Evolutionary conservation across 495 filamentous ascomycete genomes (phyloP).

Genomic region (Penicillium mononematosum): DNA sequence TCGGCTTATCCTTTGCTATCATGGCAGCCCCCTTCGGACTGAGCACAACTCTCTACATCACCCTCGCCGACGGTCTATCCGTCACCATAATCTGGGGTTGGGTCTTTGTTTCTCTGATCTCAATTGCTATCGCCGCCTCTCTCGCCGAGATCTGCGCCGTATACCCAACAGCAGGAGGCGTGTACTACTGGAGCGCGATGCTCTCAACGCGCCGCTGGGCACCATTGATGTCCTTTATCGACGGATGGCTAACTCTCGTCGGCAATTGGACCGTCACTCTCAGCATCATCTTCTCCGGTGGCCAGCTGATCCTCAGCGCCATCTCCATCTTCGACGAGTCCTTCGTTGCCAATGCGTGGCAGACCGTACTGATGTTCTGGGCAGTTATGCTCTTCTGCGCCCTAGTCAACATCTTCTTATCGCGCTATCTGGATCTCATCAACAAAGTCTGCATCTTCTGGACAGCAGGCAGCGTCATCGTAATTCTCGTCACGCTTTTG

Average conservation of each 20-base stretch:
- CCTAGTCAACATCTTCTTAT: constrained; percentile 56
- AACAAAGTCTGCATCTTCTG: constrained; percentile 69
- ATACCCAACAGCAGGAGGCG: constrained; percentile 66
- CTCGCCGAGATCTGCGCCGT: constrained; percentile 76
- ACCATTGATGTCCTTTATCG: constrained; percentile 64
- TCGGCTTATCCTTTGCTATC: constrained; percentile 59
- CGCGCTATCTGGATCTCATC: constrained; percentile 59
- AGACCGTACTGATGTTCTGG: constrained; percentile 66
- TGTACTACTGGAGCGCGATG: constrained; percentile 77
- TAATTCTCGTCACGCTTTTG: constrained; percentile 58
- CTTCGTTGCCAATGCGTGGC: constrained; percentile 60
- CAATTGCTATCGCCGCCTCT: constrained; percentile 67
- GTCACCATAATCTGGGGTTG: constrained; percentile 70
- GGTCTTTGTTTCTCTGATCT: constrained; percentile 67
- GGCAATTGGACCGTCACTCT: constrained; percentile 64
- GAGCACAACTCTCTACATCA: constrained; percentile 68
- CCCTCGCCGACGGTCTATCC: constrained; percentile 62
- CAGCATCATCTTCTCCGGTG: constrained; percentile 52
- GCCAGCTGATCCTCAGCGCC: constrained; percentile 59
- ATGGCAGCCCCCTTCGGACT: constrained; percentile 66
- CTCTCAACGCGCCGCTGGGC: constrained; percentile 55
- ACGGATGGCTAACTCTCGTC: constrained; percentile 72
- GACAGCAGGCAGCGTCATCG: constrained; percentile 59
- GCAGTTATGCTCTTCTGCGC: constrained; percentile 59
- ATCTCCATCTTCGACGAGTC: constrained; percentile 61